These are phyloP conservation scores for Lepidium didymum DNA, from an alignment of 345 rosid genomes.

Conservation along the genomic window DNA sequence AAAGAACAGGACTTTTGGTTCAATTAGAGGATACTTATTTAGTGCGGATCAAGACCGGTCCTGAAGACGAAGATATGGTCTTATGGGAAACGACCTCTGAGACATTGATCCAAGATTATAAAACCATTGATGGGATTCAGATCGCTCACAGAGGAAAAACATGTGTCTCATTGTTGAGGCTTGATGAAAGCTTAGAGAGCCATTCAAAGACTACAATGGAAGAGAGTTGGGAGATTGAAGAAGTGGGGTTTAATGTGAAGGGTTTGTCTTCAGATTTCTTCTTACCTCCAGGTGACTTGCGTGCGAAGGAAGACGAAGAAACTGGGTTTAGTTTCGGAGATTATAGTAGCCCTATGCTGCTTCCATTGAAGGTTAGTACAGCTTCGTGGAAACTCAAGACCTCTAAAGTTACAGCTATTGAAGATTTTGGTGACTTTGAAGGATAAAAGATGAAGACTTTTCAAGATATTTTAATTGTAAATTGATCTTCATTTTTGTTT, in stretches of 20 bases:
- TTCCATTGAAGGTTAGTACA: slow-evolving; percentile 42
- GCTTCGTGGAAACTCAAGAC: slow-evolving; percentile 39
- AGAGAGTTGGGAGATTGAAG: slow-evolving; percentile 87
- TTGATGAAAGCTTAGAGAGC: slow-evolving; percentile 48
- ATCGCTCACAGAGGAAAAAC: slow-evolving; percentile 77
- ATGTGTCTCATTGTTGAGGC: slow-evolving; percentile 48
- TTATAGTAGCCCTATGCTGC: slow-evolving; percentile 18
- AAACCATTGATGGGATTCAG: slow-evolving; percentile 67
- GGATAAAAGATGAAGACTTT: slow-evolving; percentile 26
- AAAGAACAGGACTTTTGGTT: slow-evolving; percentile 76
- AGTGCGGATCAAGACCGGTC: slow-evolving; percentile 44
- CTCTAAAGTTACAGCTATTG: slow-evolving; percentile 57
- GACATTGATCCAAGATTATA: slow-evolving; percentile 60
- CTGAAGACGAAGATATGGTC: slow-evolving; percentile 35
- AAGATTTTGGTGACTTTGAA: slow-evolving; percentile 36
- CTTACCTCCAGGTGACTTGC: slow-evolving; percentile 77
- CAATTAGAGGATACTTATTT: slow-evolving; percentile 71
- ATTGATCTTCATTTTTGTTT: slow-evolving; percentile 19
- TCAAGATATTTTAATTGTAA: slow-evolving; percentile 25
- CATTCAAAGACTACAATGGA: slow-evolving; percentile 85
- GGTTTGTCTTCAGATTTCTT: slow-evolving; percentile 85
- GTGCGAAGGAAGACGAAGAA: slow-evolving; percentile 49
- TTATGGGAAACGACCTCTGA: slow-evolving; percentile 89
- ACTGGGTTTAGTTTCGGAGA: slow-evolving; percentile 9
- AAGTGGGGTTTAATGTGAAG: slow-evolving; percentile 74